phyloP scores from a whole-genome alignment of 768 basidiomycete genomes.

The Suillus occidentalis region DNA sequence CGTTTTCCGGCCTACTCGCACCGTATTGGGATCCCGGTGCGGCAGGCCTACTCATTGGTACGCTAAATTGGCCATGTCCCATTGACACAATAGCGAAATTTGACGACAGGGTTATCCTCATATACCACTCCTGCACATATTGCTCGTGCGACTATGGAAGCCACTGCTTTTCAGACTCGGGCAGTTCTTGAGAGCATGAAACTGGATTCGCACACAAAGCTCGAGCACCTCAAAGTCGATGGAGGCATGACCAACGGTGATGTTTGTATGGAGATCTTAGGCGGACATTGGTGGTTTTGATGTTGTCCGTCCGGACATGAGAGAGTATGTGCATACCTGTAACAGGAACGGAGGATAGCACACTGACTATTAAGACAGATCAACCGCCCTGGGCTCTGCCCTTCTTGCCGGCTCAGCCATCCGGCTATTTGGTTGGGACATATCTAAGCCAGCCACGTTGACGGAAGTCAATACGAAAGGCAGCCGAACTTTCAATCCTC shows the following conservation, averaged over 20 bases:
- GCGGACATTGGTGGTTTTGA: slow-evolving; percentile 91
- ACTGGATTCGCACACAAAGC: slow-evolving; percentile 75
- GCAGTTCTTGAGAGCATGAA: slow-evolving; percentile 97
- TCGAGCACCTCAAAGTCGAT: slow-evolving; percentile 90
- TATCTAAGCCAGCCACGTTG: slow-evolving; percentile 80
- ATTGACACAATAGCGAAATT: background rate
- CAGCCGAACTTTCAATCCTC: slow-evolving; percentile 66
- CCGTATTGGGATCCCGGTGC: slow-evolving; percentile 98
- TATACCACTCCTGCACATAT: slow-evolving; percentile 93
- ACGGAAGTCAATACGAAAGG: slow-evolving; percentile 85
- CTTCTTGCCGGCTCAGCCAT: slow-evolving; percentile 90
- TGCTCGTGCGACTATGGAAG: slow-evolving; percentile 92
- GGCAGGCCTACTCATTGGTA: slow-evolving; percentile 81
- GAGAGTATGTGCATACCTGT: slow-evolving; percentile 64
- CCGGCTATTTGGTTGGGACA: slow-evolving; percentile 88
- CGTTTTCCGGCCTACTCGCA: slow-evolving; percentile 93
- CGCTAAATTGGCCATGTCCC: slow-evolving; percentile 9
- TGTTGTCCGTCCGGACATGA: slow-evolving; percentile 92
- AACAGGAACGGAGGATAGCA: background rate
- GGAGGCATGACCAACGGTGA: slow-evolving; percentile 99
- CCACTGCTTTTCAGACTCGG: slow-evolving; percentile 93
- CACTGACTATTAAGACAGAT: slow-evolving; percentile 45
- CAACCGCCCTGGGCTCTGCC: slow-evolving; percentile 94
- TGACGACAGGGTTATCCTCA: slow-evolving; percentile 62
- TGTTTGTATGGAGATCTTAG: slow-evolving; percentile 79